Evolutionary conservation across 2,329 filamentous ascomycete species (phyloP), one percentile per base, ranked within the genome.

Genomic region (Venturia oleaginea): DNA sequence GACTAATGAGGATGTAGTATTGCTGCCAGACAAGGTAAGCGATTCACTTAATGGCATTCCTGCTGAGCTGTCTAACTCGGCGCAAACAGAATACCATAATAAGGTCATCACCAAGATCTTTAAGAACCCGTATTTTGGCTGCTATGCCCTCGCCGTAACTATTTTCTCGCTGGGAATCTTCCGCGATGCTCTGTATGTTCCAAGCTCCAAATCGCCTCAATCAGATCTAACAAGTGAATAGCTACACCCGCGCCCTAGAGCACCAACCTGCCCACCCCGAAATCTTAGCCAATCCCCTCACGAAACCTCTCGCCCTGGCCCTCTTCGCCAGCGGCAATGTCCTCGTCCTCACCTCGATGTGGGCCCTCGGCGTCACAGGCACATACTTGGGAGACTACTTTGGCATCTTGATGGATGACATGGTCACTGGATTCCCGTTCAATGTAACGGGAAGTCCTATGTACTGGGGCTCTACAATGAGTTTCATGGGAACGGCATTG

Each of bases 371-470:
- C 65, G 86, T 99, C 72, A 97, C 92, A 0, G 94, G 94, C 67
- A 99, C 94, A 43, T 99, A 97, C 75, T 82, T 99, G 42, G 94
- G 94, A 70, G 94, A 99, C 80, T 99, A 99, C 82, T 99, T 97
- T 74, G 94, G 94, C 70, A 97, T 97, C 75, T 82, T 99, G 69
- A 96, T 97, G 92, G 93, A 97, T 74, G 80, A 88, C 69, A 93
- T 93, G 71, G 92, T 99, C 62, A 96, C 92, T 15, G 89, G 90
- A 17, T 99, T 99, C 75, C 94, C 94, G 2, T 99, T 99, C 83
- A 97, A 90, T 76, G 83, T 97, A 67, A 92, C 88, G 64, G 85
- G 86, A 68, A 89, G 91, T 62, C 94, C 94, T 67, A 99, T 99
- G 94, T 99, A 99, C 81, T 90, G 92, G 79, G 94, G 94, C 65